These are phyloP conservation scores for Auricularia sp. DNA, from an alignment of 768 basidiomycete species.

Conservation along the genomic window DNA sequence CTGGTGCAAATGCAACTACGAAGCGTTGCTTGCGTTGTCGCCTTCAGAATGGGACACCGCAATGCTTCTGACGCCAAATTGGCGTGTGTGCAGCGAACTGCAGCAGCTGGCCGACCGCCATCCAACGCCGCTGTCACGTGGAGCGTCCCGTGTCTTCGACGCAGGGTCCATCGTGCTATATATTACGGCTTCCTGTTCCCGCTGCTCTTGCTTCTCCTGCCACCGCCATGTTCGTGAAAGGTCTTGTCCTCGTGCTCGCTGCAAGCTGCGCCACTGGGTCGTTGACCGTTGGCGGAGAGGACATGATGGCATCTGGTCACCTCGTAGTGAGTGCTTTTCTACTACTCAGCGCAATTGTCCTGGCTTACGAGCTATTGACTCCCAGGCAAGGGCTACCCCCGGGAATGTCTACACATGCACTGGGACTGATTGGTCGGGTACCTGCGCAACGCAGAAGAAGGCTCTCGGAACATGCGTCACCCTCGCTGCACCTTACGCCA, in stretches of 20 bases:
- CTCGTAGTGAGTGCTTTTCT: neutral
- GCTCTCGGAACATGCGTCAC: neutral
- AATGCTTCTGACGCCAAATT: too few species aligned
- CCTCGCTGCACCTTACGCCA: neutral
- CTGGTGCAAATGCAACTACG: too few species aligned
- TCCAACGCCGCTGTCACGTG: too few species aligned
- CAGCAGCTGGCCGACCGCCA: too few species aligned
- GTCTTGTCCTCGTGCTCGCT: neutral
- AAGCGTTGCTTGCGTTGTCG: too few species aligned
- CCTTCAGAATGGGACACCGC: too few species aligned
- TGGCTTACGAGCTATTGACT: neutral
- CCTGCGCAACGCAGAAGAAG: neutral
- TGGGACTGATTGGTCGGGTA: neutral
- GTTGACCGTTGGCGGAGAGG: neutral
- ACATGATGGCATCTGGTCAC: neutral
- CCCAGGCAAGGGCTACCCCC: neutral
- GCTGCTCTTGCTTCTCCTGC: neutral
- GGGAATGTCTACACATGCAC: conserved; percentile 1
- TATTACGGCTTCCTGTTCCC: neutral
- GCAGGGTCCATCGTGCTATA: neutral
- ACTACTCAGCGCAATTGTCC: too few species aligned
- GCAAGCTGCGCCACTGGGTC: neutral
- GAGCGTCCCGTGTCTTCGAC: neutral
- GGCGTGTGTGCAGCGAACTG: too few species aligned
- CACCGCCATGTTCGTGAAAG: neutral